Conservation (phyloP, 129 eudicot species). For the Flaveria linearis region DNA sequence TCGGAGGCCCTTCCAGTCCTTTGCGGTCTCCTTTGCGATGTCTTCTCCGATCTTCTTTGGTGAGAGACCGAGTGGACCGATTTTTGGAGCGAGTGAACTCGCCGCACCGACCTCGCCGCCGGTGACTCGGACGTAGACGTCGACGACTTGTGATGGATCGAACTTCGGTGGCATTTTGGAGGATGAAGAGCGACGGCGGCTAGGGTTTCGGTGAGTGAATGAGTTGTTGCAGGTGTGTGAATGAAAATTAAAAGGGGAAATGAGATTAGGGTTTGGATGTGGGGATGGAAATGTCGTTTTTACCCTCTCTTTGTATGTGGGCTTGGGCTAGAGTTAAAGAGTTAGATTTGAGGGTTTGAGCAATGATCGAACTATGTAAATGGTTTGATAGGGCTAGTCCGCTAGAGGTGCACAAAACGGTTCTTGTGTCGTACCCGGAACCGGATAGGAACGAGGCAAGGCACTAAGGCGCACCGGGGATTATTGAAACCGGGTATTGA, state of each 20-base stretch:
- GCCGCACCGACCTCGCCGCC: constrained; percentile 9
- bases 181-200: neutral
- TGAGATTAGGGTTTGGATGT: neutral
- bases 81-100: constrained; percentile 9
- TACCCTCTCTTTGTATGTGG: neutral
- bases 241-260: neutral
- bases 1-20: constrained; percentile 21
- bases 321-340: neutral
- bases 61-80: constrained; percentile 16
- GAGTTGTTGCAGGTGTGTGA: neutral
- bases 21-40: constrained; percentile 13
- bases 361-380: neutral
- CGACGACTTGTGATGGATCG: constrained; percentile 19
- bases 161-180: constrained; percentile 13
- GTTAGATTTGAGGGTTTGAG: neutral
- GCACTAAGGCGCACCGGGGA: no score
- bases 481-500: no score
- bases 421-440: no score
- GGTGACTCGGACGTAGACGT: constrained; percentile 10
- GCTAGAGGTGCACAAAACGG: no score
- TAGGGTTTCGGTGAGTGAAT: constrained; percentile 5
- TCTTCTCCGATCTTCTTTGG: constrained; percentile 15
- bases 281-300: neutral
- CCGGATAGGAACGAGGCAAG: no score
- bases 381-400: neutral